Conservation (phyloP, 1,284 basidiomycete genomes). For the Papiliotrema fonsecae region DNA sequence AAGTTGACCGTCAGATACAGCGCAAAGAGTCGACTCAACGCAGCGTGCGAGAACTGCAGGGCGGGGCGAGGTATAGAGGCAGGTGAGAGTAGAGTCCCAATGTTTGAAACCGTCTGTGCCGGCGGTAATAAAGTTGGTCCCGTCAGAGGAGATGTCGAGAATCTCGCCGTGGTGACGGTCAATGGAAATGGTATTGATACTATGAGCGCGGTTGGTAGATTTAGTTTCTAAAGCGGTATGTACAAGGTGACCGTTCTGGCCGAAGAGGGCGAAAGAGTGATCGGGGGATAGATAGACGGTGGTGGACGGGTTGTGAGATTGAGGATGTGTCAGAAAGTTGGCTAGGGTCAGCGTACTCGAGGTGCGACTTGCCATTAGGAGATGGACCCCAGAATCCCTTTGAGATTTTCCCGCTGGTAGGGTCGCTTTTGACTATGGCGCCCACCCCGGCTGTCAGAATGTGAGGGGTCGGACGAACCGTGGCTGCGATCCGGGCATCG, state of each 20-base stretch:
- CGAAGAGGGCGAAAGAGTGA: conserved; percentile 40
- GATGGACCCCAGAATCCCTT: conserved; percentile 46
- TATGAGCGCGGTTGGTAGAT: conserved; percentile 33
- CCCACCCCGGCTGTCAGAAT: conserved; percentile 38
- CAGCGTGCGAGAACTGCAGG: too few relatives aligned
- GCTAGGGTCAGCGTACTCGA: conserved; percentile 14
- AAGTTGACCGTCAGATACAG: too few relatives aligned
- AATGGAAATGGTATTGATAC: conserved; percentile 29
- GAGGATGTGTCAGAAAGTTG: conserved; percentile 40
- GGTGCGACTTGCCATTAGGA: conserved; percentile 28
- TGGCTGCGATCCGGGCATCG: conserved; percentile 37
- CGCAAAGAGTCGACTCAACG: too few relatives aligned
- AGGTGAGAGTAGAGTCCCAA: conserved; percentile 34
- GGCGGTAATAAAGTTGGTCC: conserved; percentile 41
- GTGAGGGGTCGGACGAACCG: conserved; percentile 35
- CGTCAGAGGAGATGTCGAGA: conserved; percentile 29
- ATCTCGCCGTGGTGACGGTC: conserved; percentile 34
- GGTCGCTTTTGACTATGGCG: conserved; percentile 40
- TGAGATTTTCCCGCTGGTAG: conserved; percentile 40
- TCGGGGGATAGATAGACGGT: conserved; percentile 31
- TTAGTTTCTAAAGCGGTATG: conserved; percentile 38
- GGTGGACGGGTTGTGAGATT: conserved; percentile 28
- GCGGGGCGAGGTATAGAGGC: too few relatives aligned
- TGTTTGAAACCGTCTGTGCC: conserved; percentile 44
- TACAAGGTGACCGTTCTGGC: conserved; percentile 37